Evolutionary conservation across 495 filamentous ascomycete genomes (phyloP), one percentile per base, ranked within the genome.

Genomic region (Lepraria neglecta): DNA sequence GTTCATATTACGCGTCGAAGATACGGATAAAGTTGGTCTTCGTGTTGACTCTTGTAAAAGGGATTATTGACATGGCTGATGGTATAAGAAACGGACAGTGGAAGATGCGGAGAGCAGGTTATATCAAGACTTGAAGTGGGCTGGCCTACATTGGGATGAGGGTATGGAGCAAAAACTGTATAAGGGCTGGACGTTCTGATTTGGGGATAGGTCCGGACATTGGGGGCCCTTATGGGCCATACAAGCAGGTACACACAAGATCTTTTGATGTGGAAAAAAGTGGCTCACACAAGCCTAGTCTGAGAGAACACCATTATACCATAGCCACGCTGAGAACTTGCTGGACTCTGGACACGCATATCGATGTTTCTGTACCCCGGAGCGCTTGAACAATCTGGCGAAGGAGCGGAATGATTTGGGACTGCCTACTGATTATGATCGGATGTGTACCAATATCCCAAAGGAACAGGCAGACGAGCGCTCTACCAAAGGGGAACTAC

Each of bases 81-180:
- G 40, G 50, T 24, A 63, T 53, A 70, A 90, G 87, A 90, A 85
- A 83, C 80, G 88, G 65, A 89, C 86, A 15, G 84, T 97, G 30
- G 74, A 78, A 3, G 89, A 83, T 64, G 90, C 95, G 4, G 91
- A 96, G 72, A 69, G 85, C 62, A 80, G 82, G 61, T 72, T 98
- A 3, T 86, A 82, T 66, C 76, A 87, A 52, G 92, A 96, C 72
- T 70, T 98, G 51, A 75, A 80, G 73, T 97, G 94, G 94, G 87
- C 89, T 27, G 91, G 94, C 1, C 74, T 97, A 33, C 77, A 87
- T 54, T 97, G 92, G 92, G 92, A 97, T 75, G 95, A 98, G 83
- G 94, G 91, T 84, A 69, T 19, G 56, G 27, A 12, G 45, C 46
- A 53, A 30, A n/a, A 7, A 3, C 31, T 27, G 40, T 53, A 38